These are phyloP conservation scores for Lunularia cruciata DNA, from an alignment of 225 moss, liverwort and hornwort genomes.

Conservation along the genomic window DNA sequence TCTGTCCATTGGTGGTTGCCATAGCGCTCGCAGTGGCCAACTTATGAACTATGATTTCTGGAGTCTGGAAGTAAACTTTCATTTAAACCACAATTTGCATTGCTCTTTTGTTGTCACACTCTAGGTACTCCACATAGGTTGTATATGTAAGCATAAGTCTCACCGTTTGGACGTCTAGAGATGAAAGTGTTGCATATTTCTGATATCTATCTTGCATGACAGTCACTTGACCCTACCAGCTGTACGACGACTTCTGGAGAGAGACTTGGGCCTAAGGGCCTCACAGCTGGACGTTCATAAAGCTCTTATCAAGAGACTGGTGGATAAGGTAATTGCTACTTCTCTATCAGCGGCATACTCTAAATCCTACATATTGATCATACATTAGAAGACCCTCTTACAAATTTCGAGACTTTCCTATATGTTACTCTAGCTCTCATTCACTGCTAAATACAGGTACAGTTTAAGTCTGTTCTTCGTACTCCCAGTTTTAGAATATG, in stretches of 20 bases:
- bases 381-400: too few relatives aligned
- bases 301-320: constrained; percentile 31
- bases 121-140: too few relatives aligned
- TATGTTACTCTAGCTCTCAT: too few relatives aligned
- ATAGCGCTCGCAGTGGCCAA: neutral
- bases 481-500: constrained; percentile 4
- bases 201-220: constrained; percentile 16
- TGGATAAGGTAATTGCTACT: constrained; percentile 43
- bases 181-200: neutral
- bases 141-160: too few relatives aligned
- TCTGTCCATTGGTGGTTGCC: too few relatives aligned
- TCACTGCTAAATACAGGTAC: neutral
- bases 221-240: constrained; percentile 39
- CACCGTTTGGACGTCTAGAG: neutral
- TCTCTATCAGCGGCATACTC: too few relatives aligned
- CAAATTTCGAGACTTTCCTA: too few relatives aligned
- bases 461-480: neutral
- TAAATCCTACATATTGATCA: too few relatives aligned
- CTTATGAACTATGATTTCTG: too few relatives aligned
- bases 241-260: constrained; percentile 43
- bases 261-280: constrained; percentile 34
- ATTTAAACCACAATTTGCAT: neutral
- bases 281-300: constrained; percentile 36
- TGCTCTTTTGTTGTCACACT: neutral
- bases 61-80: neutral